These are phyloP conservation scores for Argentina anserina DNA, from an alignment of 306 rosid species.

Conservation along the genomic window DNA sequence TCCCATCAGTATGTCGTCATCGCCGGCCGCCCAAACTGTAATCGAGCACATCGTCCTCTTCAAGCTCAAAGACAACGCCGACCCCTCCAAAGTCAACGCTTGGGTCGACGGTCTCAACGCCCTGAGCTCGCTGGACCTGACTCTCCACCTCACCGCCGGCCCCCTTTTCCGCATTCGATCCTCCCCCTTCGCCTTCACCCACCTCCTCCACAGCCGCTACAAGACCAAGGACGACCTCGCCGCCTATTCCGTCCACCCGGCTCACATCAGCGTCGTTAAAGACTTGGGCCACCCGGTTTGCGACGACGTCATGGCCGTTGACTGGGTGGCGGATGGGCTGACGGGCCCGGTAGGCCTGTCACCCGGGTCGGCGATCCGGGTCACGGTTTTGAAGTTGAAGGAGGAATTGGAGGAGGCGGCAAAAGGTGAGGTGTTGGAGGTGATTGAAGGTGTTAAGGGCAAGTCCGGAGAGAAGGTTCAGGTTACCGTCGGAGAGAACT, in stretches of 20 bases:
- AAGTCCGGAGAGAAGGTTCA: constrained; percentile 47
- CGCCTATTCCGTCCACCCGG: constrained; percentile 52
- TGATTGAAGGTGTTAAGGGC: constrained; percentile 44
- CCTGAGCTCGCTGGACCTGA: constrained; percentile 50
- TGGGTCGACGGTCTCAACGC: constrained; percentile 51
- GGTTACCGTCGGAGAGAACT: constrained; percentile 61
- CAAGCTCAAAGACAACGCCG: constrained; percentile 69
- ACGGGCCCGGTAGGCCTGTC: constrained; percentile 16
- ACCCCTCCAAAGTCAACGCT: constrained; percentile 49
- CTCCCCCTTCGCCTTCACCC: constrained; percentile 60
- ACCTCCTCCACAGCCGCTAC: constrained; percentile 84
- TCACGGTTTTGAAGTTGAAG: constrained; percentile 67
- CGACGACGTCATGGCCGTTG: constrained; percentile 85
- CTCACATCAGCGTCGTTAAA: constrained; percentile 61
- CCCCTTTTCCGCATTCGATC: constrained; percentile 71
- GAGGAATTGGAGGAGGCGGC: constrained; percentile 35
- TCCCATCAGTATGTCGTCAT: constrained; percentile 19
- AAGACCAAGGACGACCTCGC: constrained; percentile 56
- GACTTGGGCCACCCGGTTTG: constrained; percentile 55
- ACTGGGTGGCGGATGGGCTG: constrained; percentile 56
- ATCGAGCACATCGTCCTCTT: constrained; percentile 80
- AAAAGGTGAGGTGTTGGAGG: constrained; percentile 50
- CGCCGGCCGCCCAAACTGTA: constrained; percentile 24
- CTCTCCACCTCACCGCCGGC: constrained; percentile 59
- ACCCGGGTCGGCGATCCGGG: constrained; percentile 49